These are phyloP conservation scores for Auricularia sp. DNA, from an alignment of 768 basidiomycete genomes.

Conservation along the genomic window DNA sequence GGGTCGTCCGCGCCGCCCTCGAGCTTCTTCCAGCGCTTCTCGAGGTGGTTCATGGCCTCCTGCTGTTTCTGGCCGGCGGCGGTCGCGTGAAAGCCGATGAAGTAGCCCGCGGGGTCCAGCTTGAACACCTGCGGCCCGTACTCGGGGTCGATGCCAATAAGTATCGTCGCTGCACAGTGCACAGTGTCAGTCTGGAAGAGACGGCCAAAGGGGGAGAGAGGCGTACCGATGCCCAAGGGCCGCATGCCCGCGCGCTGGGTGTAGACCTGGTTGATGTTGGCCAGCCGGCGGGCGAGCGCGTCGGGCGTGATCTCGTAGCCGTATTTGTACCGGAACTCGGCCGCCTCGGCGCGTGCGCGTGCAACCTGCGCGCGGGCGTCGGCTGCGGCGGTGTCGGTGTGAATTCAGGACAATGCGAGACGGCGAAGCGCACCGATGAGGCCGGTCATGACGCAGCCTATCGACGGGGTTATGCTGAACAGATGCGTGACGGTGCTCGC, in stretches of 20 bases:
- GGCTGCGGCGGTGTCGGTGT: slow-evolving; percentile 35
- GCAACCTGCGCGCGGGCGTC: slow-evolving; percentile 85
- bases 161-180: slow-evolving; percentile 67
- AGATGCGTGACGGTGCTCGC: slow-evolving; percentile 89
- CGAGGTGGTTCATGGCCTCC: slow-evolving; percentile 95
- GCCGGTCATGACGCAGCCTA: slow-evolving; percentile 98
- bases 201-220: not conserved
- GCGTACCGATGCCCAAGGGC: slow-evolving; percentile 85
- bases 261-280: slow-evolving; percentile 98
- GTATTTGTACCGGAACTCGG: slow-evolving; percentile 89
- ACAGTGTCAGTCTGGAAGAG: slow-evolving; percentile 2
- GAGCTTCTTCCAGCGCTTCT: slow-evolving; percentile 98
- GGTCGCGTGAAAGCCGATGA: slow-evolving; percentile 95
- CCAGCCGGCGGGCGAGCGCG: slow-evolving; percentile 85
- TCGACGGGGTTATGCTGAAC: slow-evolving; percentile 90
- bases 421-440: slow-evolving; percentile 56
- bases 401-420: not conserved
- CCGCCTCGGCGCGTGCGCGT: slow-evolving; percentile 82
- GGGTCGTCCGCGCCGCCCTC: slow-evolving; percentile 73
- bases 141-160: slow-evolving; percentile 87
- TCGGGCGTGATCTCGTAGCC: slow-evolving; percentile 98
- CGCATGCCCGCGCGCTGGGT: slow-evolving; percentile 97
- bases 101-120: slow-evolving; percentile 97
- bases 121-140: slow-evolving; percentile 96
- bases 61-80: slow-evolving; percentile 82